A percentile compares a stretch with the other conserved stretches of the same genome.
phyloP scores from a whole-genome alignment of 1,139 yeast species.

The Blastobotrys capitulatus region DNA sequence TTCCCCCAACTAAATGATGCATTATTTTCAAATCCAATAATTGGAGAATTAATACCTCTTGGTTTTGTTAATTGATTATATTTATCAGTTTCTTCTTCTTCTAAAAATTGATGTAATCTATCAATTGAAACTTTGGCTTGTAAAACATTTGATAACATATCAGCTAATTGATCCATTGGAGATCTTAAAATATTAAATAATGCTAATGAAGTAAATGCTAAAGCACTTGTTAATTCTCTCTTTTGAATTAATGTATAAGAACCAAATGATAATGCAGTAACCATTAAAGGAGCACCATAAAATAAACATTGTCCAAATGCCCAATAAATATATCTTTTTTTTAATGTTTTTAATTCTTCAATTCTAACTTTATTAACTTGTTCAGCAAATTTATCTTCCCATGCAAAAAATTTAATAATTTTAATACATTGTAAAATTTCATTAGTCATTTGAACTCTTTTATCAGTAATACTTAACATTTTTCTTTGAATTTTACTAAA shows the following conservation, averaged over 20 bases:
- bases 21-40: conserved; percentile 72
- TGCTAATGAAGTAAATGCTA: conserved; percentile 88
- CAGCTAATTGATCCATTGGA: conserved; percentile 85
- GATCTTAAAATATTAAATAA: conserved; percentile 74
- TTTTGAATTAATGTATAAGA: conserved; percentile 70
- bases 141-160: conserved; percentile 76
- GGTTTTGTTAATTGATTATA: conserved; percentile 64
- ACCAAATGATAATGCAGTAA: conserved; percentile 75
- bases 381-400: conserved; percentile 83
- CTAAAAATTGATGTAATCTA: conserved; percentile 74
- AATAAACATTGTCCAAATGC: conserved; percentile 59
- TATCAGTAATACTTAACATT: conserved; percentile 75
- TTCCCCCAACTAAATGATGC: conserved; percentile 79
- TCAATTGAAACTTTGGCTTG: conserved; percentile 87
- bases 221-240: conserved; percentile 71
- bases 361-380: conserved; percentile 66
- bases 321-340: conserved; percentile 63
- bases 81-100: conserved; percentile 75
- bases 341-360: conserved; percentile 59
- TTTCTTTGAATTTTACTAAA: conserved; percentile 65
- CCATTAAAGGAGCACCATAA: conserved; percentile 75
- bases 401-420: conserved; percentile 90
- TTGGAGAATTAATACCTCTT: conserved; percentile 55
- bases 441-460: conserved; percentile 84
- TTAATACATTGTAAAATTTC: conserved; percentile 93